Conservation (phyloP, 306 rosid genomes). For the Lathyrus aphaca region DNA sequence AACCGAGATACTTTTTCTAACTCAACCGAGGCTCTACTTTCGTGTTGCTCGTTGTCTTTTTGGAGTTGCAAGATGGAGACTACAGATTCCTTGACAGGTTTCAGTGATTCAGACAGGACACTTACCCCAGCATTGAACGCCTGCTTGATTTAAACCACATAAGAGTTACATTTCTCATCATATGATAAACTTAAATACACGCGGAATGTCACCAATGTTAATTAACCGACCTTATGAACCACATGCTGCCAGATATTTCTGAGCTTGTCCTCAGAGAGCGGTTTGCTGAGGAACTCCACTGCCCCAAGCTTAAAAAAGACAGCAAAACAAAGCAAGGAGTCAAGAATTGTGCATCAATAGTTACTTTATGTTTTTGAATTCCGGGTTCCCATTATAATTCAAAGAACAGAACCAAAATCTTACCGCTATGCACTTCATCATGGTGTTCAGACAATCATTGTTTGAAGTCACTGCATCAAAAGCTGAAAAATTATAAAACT, state of each 20-base stretch:
- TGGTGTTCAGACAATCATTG: constrained; percentile 71
- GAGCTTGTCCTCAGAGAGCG: constrained; percentile 86
- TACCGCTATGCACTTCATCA: constrained; percentile 97
- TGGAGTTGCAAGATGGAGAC: constrained; percentile 61
- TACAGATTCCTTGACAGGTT: constrained; percentile 65
- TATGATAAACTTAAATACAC: constrained; percentile 18
- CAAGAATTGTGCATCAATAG: constrained; percentile 27
- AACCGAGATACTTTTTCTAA: constrained; percentile 37
- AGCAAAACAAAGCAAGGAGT: constrained; percentile 29
- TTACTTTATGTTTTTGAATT: too few relatives aligned
- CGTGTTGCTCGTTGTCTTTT: constrained; percentile 46
- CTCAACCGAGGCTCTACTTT: constrained; percentile 40
- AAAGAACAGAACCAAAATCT: constrained; percentile 43
- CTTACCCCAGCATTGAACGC: constrained; percentile 78
- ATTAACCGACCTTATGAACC: constrained; percentile 83
- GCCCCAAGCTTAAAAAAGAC: constrained; percentile 80
- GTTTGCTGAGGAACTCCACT: constrained; percentile 84
- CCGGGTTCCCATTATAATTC: too few relatives aligned
- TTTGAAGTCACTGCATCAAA: constrained; percentile 79
- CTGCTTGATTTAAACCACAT: constrained; percentile 56
- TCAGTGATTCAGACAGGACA: constrained; percentile 51
- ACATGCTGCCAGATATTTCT: constrained; percentile 99
- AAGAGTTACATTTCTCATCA: constrained; percentile 39
- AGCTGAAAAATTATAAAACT: constrained; percentile 34
- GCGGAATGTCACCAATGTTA: constrained; percentile 6